Conservation (phyloP, 2,329 filamentous ascomycete genomes). For the Clathrospora elynae region DNA sequence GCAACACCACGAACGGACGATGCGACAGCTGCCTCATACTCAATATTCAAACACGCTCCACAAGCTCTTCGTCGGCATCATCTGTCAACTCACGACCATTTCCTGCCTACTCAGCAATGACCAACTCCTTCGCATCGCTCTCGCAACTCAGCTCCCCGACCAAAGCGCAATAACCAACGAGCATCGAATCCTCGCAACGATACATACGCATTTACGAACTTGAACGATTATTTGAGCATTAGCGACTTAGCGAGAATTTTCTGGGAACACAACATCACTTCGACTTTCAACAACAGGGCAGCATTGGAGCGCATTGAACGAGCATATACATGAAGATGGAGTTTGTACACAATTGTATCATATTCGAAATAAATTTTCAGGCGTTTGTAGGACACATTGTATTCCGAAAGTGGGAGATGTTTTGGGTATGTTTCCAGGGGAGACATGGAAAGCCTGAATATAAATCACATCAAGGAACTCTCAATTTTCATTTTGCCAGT, state of each 20-base stretch:
- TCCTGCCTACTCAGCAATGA: slow-evolving; percentile 48
- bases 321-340: slow-evolving; percentile 18
- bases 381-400: no score
- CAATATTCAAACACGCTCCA: slow-evolving; percentile 46
- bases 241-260: slow-evolving; percentile 32
- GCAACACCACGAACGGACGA: slow-evolving; percentile 45
- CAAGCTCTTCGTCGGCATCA: slow-evolving; percentile 40
- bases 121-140: slow-evolving; percentile 49
- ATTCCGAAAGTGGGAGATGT: no score
- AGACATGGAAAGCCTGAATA: no score
- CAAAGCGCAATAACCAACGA: slow-evolving; percentile 28
- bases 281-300: slow-evolving; percentile 5
- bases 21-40: slow-evolving; percentile 49
- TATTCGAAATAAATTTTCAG: no score
- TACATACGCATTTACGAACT: slow-evolving; percentile 17
- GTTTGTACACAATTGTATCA: no score
- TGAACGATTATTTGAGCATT: slow-evolving; percentile 21
- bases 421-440: no score
- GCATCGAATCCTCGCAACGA: slow-evolving; percentile 5
- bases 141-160: slow-evolving; percentile 34
- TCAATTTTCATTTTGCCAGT: no score
- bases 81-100: slow-evolving; percentile 32
- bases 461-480: no score
- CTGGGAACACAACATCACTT: slow-evolving; percentile 15
- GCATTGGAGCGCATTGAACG: slow-evolving; percentile 1